Percentiles rank a stretch among this genome's conserved stretches.
These are phyloP conservation scores for Xylaria venustula DNA, from an alignment of 495 filamentous ascomycete species.

Conservation along the genomic window DNA sequence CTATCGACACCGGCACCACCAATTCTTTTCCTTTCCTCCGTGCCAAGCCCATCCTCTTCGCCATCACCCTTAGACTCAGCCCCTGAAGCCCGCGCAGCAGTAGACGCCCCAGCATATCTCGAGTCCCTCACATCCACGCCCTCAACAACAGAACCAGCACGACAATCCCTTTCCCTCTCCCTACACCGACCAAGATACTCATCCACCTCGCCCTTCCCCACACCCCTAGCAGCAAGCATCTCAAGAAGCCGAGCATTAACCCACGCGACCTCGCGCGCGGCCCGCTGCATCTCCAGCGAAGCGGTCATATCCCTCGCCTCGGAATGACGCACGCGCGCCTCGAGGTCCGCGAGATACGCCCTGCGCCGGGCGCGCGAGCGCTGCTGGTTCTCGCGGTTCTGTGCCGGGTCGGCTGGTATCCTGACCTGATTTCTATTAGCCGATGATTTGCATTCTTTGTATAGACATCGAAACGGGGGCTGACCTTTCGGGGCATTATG, in stretches of 20 bases:
- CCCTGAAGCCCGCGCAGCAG: no score
- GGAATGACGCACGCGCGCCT: conserved; percentile 5
- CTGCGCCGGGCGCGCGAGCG: conserved; percentile 15
- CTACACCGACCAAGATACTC: conserved; percentile 1
- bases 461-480: not conserved
- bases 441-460: no score
- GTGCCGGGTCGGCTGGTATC: not conserved
- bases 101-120: no score
- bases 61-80: not conserved
- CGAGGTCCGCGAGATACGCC: conserved; percentile 10
- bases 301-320: conserved; percentile 2
- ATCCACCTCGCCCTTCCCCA: conserved; percentile 5
- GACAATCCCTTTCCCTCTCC: not conserved
- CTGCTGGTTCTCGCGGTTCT: conserved; percentile 18
- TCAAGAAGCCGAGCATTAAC: conserved; percentile 3
- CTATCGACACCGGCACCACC: not conserved
- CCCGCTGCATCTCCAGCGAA: conserved; percentile 13
- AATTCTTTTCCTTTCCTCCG: not conserved
- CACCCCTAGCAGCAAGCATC: not conserved
- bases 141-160: no score
- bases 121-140: not conserved
- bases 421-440: conserved; percentile 8
- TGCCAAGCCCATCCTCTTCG: not conserved
- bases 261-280: conserved; percentile 14
- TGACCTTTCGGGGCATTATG: conserved; percentile 10